Evolutionary conservation across 1,139 yeast species (phyloP), one percentile per base, ranked within the genome.

Genomic region (Blastobotrys ciferrii): DNA sequence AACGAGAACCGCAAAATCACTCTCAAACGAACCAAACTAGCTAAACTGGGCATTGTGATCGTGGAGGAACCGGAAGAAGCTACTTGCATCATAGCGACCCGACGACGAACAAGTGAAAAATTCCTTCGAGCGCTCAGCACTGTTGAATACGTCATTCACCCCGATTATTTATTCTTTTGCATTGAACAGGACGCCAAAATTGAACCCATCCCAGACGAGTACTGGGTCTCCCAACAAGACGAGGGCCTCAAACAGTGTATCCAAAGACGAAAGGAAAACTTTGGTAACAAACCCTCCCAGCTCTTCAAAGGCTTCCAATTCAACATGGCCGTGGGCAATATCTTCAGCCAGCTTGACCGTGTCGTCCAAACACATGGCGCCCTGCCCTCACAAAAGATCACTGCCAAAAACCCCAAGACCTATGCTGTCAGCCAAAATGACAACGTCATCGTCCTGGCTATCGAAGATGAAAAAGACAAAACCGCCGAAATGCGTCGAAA

Each of bases 71-170:
- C 70, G 1, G 50, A 49, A 2, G 54, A 41, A 2, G 69, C 69
- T 2, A 61, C 68, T 1, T 62, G 64, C 32, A 51, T 72, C 11
- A 65, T 91, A 14, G 92, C 97, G 0, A 96, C 97, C 1, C 80
- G 81, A 53, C 75, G 84, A 11, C 66, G 85, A 58, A 76, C 98
- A 55, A 92, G 98, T 0, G 95, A 86, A 52, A 92, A 92, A 66
- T 91, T 91, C 61, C 72, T 92, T 32, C 65, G 70, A 30, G 70
- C 77, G 1, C 57, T 78, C 48, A 70, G 78, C 1, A 55, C 56
- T 5, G 69, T 67, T 1, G 70, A 71, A n/a, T 60, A 61, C 17
- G 73, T 83, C 14, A 67, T 65, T 36, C 55, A 58, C 43, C 63
- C 60, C 14, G 47, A 46, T 23, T 68, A 68, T 66, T 59, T 67